Evolutionary conservation across 495 filamentous ascomycete species (phyloP), one percentile per base, ranked within the genome.

Genomic region (Hyaloscypha hepaticicola): DNA sequence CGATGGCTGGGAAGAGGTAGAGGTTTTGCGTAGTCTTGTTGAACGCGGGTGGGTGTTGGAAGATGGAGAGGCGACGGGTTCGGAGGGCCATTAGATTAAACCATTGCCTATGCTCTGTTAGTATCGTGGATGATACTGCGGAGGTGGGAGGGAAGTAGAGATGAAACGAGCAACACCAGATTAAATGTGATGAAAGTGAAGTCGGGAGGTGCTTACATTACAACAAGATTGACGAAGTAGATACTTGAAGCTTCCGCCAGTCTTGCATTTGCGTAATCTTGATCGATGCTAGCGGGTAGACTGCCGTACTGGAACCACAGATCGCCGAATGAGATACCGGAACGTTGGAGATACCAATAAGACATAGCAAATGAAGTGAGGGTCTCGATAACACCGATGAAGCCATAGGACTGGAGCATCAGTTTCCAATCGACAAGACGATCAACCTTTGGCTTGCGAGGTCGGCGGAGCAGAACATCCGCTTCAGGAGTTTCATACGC

Each of bases 161-260:
- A 19, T 4, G 38, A 45, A 19, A 45, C n/a, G n/a, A n/a, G n/a
- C n/a, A n/a, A n/a, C n/a, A n/a, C n/a, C n/a, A n/a, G 38, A 45
- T 45, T 9, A 16, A 16, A 45, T n/a, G n/a, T n/a, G n/a, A 45
- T 3, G 12, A 45, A 45, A 45, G 27, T 12, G 25, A 28, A 50
- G 31, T 21, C n/a, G 31, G 33, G 49, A 27, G 55, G 67, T 69
- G 78, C 72, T 72, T 83, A 64, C 85, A 88, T 88, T 5, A 89
- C 82, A 7, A 92, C 87, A 9, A 92, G 75, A n/a, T 82, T 89
- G 31, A 90, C 82, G 66, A 92, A 91, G 68, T 91, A 91, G 38
- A 91, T 84, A 26, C 81, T 85, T 28, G 82, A 85, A 24, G 85
- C 87, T 51, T 81, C 78, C 62, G 86, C 87, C 19, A 86, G 69